Evolutionary conservation across 768 basidiomycete species (phyloP), one percentile per base, ranked within the genome.

Genomic region (Scleroderma citrinum): DNA sequence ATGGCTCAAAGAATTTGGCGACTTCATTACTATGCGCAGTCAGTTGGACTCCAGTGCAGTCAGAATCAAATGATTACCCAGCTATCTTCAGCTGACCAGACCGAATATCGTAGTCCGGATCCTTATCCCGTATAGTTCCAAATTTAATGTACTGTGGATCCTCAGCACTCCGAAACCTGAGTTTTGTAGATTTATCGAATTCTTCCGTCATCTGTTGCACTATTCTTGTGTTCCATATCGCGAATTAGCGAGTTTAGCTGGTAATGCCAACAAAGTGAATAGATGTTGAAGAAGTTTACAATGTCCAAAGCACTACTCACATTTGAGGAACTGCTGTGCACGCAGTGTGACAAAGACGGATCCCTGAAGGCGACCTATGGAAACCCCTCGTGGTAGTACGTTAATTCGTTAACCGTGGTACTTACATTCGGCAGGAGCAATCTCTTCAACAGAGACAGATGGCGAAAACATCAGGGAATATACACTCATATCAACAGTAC

Each of bases 1-100:
- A 75, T 0, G 71, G 71, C 35, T 72, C 67, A 49, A 78, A 79
- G 40, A 74, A 70, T 2, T 48, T 51, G 2, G 64, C 66, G 4
- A 77, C 62, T 10, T 70, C 66, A 6, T 56, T 46, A 5, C 74
- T 75, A 3, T 6, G 5, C 26, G 26, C 6, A 3, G 8, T 2
- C 48, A 11, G 26, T 7, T 19, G 16, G 3, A 4, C n/a, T 3
- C 19, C 3, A 13, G 16, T 26, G 12, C n/a, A 40, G 7, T 7
- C 20, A 1, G 19, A 24, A 19, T 8, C 14, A n/a, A 3, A n/a
- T 21, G 34, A 63, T 35, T 47, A 74, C 73, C 70, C 71, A 3
- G 61, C 20, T 19, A 75, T 46, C 46, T 63, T 66, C 11, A 75
- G 58, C 42, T 68, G 65, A 0, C 73, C 73, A 20, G 60, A 61